Percentiles rank a stretch among this genome's conserved stretches.
These are phyloP conservation scores for Yamadazyma atlantica DNA, from an alignment of 1,139 yeast genomes.

Conservation along the genomic window DNA sequence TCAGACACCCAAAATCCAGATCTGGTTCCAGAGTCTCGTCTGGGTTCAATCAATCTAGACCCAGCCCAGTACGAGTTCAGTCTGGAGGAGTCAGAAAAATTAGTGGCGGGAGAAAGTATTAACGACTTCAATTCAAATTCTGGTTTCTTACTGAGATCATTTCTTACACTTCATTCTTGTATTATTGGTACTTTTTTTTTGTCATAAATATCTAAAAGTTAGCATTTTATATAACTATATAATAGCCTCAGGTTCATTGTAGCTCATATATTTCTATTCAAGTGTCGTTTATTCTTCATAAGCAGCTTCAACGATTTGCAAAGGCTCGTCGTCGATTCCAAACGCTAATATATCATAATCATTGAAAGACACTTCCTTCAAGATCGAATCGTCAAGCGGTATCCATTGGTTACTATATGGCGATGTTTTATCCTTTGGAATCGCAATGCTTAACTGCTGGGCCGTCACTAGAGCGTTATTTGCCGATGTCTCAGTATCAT, in stretches of 20 bases:
- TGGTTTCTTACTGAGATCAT: too few relatives aligned
- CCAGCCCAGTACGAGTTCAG: constrained; percentile 24
- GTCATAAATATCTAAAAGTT: too few relatives aligned
- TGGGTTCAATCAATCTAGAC: constrained; percentile 21
- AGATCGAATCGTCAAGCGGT: constrained; percentile 26
- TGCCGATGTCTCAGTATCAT: background rate
- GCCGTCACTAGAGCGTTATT: constrained; percentile 9
- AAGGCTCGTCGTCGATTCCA: constrained; percentile 34
- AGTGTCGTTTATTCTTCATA: constrained; percentile 30
- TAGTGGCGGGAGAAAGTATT: constrained; percentile 25
- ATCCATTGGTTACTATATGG: constrained; percentile 46
- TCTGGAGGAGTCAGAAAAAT: constrained; percentile 43
- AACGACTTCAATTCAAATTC: too few relatives aligned
- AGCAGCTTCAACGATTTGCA: constrained; percentile 41
- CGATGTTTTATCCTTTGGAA: constrained; percentile 39
- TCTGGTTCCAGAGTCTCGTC: constrained; percentile 31
- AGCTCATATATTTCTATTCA: background rate
- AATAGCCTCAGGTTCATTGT: too few relatives aligned
- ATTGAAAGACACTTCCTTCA: constrained; percentile 27
- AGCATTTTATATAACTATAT: too few relatives aligned
- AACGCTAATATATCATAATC: constrained; percentile 46
- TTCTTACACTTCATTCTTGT: constrained; percentile 1
- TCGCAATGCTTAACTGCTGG: constrained; percentile 34
- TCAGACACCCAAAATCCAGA: constrained; percentile 36
- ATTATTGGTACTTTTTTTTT: constrained; percentile 2